These are phyloP conservation scores for Omphalotus olearius DNA, from an alignment of 1,284 basidiomycete genomes.

Conservation along the genomic window DNA sequence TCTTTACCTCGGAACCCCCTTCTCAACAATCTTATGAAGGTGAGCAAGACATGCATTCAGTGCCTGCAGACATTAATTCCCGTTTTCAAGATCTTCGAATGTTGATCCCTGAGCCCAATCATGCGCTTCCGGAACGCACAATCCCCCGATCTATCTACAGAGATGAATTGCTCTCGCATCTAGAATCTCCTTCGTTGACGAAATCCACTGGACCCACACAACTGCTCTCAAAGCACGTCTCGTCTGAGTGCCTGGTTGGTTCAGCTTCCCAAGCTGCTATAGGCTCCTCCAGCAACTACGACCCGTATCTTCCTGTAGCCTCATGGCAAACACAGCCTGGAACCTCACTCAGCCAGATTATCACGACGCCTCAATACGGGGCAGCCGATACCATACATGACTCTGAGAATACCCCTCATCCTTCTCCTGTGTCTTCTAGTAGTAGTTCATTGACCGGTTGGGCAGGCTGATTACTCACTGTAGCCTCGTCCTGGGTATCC, in stretches of 20 bases:
- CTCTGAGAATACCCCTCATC: constrained; percentile 21
- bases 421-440: constrained; percentile 20
- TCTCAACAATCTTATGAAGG: too few species aligned
- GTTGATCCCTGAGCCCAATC: too few species aligned
- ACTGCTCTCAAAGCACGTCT: too few species aligned
- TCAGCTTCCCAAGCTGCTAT: too few species aligned
- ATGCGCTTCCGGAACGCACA: not conserved
- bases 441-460: constrained; percentile 35
- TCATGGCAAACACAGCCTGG: not conserved
- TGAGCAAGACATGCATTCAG: too few species aligned
- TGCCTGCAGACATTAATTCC: too few species aligned
- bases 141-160: constrained; percentile 7
- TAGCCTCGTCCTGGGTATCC: too few species aligned
- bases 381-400: constrained; percentile 7
- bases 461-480: constrained; percentile 27
- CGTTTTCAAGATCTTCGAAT: too few species aligned
- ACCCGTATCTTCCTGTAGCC: not conserved
- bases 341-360: not conserved
- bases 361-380: not conserved
- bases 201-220: too few species aligned
- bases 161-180: constrained; percentile 12
- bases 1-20: too few species aligned
- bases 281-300: not conserved
- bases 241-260: not conserved
- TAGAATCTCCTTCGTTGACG: not conserved